Percentiles rank a stretch among this genome's conserved stretches.
phyloP scores from a whole-genome alignment of 2,329 filamentous ascomycete genomes.

The Aspergillus fumigatiaffinis region DNA sequence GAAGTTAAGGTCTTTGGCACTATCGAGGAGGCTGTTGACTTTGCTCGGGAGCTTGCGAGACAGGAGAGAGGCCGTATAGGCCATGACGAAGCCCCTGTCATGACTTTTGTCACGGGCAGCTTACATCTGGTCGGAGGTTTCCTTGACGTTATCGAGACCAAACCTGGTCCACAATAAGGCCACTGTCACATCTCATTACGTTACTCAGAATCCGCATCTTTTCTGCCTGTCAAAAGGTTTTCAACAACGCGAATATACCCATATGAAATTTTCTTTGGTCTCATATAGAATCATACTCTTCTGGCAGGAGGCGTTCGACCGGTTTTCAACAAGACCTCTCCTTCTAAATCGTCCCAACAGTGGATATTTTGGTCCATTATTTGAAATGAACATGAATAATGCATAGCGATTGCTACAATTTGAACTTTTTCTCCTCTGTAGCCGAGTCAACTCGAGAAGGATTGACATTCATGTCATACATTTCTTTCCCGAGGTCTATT shows the following conservation, averaged over 20 bases:
- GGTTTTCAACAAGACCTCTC: not conserved
- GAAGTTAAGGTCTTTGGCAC: conserved; percentile 58
- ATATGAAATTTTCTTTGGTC: conserved; percentile 4
- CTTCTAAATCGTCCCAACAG: not conserved
- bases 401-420: not conserved
- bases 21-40: conserved; percentile 65
- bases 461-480: not conserved
- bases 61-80: conserved; percentile 26
- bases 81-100: conserved; percentile 45
- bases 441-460: not conserved
- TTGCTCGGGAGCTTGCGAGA: conserved; percentile 47
- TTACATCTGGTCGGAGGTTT: conserved; percentile 78
- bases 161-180: conserved; percentile 19
- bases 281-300: conserved; percentile 5
- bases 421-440: not conserved
- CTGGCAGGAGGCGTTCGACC: conserved; percentile 11
- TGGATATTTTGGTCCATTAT: not conserved
- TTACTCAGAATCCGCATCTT: not conserved
- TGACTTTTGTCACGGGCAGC: conserved; percentile 75
- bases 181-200: conserved; percentile 3
- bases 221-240: conserved; percentile 2
- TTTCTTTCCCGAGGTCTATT: not conserved
- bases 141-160: conserved; percentile 65
- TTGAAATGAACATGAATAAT: not conserved
- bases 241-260: conserved; percentile 20